Conservation (phyloP, 495 filamentous ascomycete species). For the Penicillium lagena region DNA sequence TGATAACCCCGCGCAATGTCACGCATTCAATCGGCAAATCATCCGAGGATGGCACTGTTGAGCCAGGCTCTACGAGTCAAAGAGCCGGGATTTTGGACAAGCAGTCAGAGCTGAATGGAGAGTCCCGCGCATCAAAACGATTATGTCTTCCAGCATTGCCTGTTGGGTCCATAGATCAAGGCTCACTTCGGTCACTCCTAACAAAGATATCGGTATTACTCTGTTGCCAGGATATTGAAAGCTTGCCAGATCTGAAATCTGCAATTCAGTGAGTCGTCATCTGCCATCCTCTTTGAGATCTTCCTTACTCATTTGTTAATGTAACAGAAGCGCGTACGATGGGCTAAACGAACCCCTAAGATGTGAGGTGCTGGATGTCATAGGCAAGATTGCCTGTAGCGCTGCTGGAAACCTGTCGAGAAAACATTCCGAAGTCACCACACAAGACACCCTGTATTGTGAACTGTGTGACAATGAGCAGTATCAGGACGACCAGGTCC, state of each 20-base stretch:
- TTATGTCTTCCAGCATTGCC: slow-evolving; percentile 12
- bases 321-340: slow-evolving; percentile 17
- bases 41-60: not conserved
- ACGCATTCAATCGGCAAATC: not conserved
- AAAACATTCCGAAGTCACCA: slow-evolving; percentile 8
- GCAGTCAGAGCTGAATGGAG: slow-evolving; percentile 3
- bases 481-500: slow-evolving; percentile 3
- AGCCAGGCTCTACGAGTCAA: slow-evolving; percentile 4
- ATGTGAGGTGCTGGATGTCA: slow-evolving; percentile 22
- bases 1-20: not conserved
- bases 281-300: not conserved
- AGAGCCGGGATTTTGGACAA: not conserved
- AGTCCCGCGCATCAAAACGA: slow-evolving; percentile 20
- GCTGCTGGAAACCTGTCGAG: slow-evolving; percentile 18
- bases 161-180: not conserved
- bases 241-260: slow-evolving; percentile 17
- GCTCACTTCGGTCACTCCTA: slow-evolving; percentile 15
- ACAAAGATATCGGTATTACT: slow-evolving; percentile 13
- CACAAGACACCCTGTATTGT: slow-evolving; percentile 26
- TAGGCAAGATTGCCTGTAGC: slow-evolving; percentile 41
- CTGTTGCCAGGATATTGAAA: slow-evolving; percentile 5
- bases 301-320: slow-evolving; percentile 4
- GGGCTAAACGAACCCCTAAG: slow-evolving; percentile 21
- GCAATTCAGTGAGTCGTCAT: slow-evolving; percentile 24
- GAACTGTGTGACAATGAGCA: slow-evolving; percentile 26